Conservation (phyloP, 2,329 filamentous ascomycete species). For the Xylariales sp. region DNA sequence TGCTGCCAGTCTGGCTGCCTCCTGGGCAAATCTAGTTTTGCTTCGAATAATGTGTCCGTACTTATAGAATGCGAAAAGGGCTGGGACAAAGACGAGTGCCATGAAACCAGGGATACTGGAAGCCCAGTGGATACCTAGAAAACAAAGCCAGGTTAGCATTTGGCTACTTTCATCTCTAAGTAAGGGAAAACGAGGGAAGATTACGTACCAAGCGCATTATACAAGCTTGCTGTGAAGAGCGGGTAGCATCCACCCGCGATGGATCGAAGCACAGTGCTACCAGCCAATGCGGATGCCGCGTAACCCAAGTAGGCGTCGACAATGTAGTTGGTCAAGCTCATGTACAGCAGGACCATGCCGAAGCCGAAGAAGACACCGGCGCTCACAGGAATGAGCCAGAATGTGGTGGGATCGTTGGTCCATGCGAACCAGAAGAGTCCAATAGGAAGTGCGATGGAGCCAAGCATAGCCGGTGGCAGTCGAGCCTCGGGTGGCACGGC, state of each 20-base stretch:
- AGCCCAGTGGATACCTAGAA: constrained; percentile 40
- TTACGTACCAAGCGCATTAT: constrained; percentile 24
- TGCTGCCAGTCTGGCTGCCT: constrained; percentile 5
- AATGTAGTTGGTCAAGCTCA: constrained; percentile 6
- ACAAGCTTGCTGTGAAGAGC: constrained; percentile 41
- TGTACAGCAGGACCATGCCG: constrained; percentile 8
- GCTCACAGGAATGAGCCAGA: constrained; percentile 7
- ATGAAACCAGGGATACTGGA: constrained; percentile 40
- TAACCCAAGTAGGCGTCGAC: constrained; percentile 8
- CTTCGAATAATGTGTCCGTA: constrained; percentile 6
- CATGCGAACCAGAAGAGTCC: constrained; percentile 10
- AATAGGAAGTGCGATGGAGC: constrained; percentile 7
- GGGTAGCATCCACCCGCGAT: constrained; percentile 42
- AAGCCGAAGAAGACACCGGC: constrained; percentile 9
- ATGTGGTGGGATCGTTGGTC: constrained; percentile 6
- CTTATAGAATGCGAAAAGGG: constrained; percentile 6
- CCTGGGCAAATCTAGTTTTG: constrained; percentile 7
- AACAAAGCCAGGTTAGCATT: no score
- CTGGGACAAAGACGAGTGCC: constrained; percentile 4
- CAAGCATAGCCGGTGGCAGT: constrained; percentile 43
- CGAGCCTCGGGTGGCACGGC: constrained; percentile 55
- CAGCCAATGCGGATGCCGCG: constrained; percentile 10
- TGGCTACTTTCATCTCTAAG: not conserved
- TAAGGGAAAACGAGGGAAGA: not conserved
- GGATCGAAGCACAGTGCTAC: constrained; percentile 38